Base-by-base conservation (phyloP, 2,329 filamentous ascomycete genomes). In the Cladosporium sp. region DNA sequence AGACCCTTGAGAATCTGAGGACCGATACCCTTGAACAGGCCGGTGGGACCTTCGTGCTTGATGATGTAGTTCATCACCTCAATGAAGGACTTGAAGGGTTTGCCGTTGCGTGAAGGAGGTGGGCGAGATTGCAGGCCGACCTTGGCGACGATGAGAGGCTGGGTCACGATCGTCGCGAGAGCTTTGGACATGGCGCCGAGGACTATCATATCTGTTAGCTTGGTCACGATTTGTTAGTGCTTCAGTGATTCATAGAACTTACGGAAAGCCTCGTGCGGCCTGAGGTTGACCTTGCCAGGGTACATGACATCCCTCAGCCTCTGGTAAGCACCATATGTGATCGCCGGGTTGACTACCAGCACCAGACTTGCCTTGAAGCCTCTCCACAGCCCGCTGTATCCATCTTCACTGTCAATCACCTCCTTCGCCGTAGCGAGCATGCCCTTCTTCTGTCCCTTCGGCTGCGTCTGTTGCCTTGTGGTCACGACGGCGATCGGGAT, bases 251-350 rank as follows among this genome's bases (percentile, higher is more conserved):
- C 3, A 5, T 5, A 30, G 8, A 40, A 85, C 91, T 80, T 80
- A 97, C 92, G 72, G 73, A 99, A 99, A 54, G 94, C 90, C 78
- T 99, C 92, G 80, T 87, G 88, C 0, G 92, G 87, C 71, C 84
- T 88, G 62, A 99, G 76, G 63, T 80, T 89, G 34, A 81, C 78
- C 77, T 89, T 92, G 28, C 87, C 88, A 0, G 90, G 88, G 73
- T 91, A 97, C 25, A 97, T 67, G 9, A 84, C 67, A 37, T 88
- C 87, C 75, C 89, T 89, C 65, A 97, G 78, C 65, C 92, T 85
- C 78, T 99, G 92, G 71, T 97, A 99, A 56, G 92, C 92, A 55
- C 94, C 94, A 69, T 99, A 99, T 49, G 94, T 99, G 73, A 99
- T 99, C 49, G 92, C 90, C 11, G 94, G 94, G 73, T 99, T 99